Conservation (phyloP, 345 rosid species). For the Capsella bursapastoris region DNA sequence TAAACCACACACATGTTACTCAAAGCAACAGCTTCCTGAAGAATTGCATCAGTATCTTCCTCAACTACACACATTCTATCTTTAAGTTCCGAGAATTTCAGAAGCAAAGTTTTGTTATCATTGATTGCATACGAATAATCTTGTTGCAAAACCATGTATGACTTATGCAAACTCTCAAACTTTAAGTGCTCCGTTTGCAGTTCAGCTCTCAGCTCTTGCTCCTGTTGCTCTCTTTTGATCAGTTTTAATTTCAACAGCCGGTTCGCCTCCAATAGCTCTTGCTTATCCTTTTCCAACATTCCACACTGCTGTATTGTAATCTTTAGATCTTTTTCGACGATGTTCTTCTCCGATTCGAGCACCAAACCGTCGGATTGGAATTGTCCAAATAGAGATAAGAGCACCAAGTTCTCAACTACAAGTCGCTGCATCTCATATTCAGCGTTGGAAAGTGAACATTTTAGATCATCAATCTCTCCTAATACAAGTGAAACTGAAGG, state of each 20-base stretch:
- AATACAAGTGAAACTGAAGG: conserved; percentile 56
- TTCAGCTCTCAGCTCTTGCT: conserved; percentile 52
- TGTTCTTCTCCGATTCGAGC: conserved; percentile 54
- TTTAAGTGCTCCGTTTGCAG: conserved; percentile 47
- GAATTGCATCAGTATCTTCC: conserved; percentile 59
- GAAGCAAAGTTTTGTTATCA: conserved; percentile 54
- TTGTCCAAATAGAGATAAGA: conserved; percentile 62
- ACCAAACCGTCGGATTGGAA: conserved; percentile 57
- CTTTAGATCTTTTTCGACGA: conserved; percentile 52
- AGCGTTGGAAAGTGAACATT: conserved; percentile 53
- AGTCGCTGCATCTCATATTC: conserved; percentile 70
- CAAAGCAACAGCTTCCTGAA: conserved; percentile 60
- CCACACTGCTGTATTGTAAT: conserved; percentile 40
- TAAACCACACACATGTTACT: conserved; percentile 58
- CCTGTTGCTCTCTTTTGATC: conserved; percentile 50
- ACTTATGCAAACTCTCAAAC: conserved; percentile 53
- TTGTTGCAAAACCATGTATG: conserved; percentile 54
- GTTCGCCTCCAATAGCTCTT: conserved; percentile 62
- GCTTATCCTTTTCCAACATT: conserved; percentile 55
- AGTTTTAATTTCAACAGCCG: conserved; percentile 57
- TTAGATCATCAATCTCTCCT: conserved; percentile 59
- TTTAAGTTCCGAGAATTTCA: conserved; percentile 54
- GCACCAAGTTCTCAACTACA: conserved; percentile 75
- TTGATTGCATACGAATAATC: conserved; percentile 52
- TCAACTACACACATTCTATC: conserved; percentile 55